Conservation (phyloP, 73 alveolate genomes). For the Diophrys sp. region DNA sequence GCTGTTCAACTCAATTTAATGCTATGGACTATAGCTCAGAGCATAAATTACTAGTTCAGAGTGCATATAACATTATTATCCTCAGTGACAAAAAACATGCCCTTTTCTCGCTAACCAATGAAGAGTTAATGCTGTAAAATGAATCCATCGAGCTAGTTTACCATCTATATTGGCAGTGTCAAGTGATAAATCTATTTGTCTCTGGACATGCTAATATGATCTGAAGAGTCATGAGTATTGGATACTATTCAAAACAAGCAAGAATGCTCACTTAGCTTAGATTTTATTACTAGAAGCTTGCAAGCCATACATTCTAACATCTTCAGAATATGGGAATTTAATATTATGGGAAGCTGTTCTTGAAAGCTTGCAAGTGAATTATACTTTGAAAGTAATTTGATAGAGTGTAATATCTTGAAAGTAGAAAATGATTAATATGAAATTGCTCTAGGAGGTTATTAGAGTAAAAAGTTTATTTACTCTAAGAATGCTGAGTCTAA, state of each 20-base stretch:
- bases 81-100: constrained; percentile 1
- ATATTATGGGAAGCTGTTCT: background rate
- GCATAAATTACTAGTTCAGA: background rate
- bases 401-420: constrained; percentile 67
- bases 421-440: constrained; percentile 61
- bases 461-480: constrained; percentile 66
- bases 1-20: background rate
- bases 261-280: constrained; percentile 35
- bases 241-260: too few relatives aligned
- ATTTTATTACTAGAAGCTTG: constrained; percentile 19
- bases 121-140: constrained; percentile 75
- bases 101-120: constrained; percentile 50
- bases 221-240: constrained; percentile 8
- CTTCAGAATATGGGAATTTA: constrained; percentile 35
- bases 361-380: constrained; percentile 14
- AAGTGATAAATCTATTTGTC: constrained; percentile 59
- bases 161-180: constrained; percentile 79
- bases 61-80: constrained; percentile 2
- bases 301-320: constrained; percentile 35
- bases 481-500: constrained; percentile 40
- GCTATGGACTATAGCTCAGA: background rate
- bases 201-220: constrained; percentile 48
- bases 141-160: constrained; percentile 57
- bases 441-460: constrained; percentile 82
- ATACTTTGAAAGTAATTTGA: constrained; percentile 68